phyloP scores from a whole-genome alignment of 2,329 filamentous ascomycete genomes.

The Fusarium euwallaceae region DNA sequence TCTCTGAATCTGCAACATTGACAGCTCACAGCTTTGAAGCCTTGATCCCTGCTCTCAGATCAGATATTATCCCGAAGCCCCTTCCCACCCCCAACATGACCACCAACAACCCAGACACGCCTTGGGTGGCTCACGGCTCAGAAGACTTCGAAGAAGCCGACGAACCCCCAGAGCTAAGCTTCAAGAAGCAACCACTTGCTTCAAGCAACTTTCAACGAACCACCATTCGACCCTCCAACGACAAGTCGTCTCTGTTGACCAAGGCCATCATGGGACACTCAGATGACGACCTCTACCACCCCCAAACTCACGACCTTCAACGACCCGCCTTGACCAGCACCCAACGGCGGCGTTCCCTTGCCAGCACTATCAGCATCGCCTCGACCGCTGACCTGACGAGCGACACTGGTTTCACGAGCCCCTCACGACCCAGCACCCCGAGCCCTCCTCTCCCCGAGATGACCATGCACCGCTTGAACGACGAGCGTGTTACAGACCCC shows the following conservation, averaged over 20 bases:
- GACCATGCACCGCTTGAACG: conserved; percentile 58
- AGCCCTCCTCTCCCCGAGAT: conserved; percentile 84
- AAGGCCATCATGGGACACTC: conserved; percentile 80
- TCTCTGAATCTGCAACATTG: conserved; percentile 15
- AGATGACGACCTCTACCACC: conserved; percentile 65
- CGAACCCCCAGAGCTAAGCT: conserved; percentile 81
- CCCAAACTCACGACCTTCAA: conserved; percentile 47
- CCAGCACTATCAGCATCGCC: conserved; percentile 82
- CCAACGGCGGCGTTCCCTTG: conserved; percentile 73
- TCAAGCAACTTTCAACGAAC: conserved; percentile 61
- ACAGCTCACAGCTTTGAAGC: conserved; percentile 1
- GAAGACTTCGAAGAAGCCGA: conserved; percentile 84
- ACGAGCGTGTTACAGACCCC: conserved; percentile 45
- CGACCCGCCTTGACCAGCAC: conserved; percentile 49
- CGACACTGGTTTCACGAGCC: conserved; percentile 91
- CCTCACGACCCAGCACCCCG: conserved; percentile 86
- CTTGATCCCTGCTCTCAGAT: conserved; percentile 29
- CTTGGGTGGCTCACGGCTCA: conserved; percentile 56
- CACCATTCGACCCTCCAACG: conserved; percentile 61
- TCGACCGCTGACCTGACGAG: conserved; percentile 95
- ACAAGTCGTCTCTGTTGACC: conserved; percentile 87
- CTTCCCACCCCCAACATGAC: conserved; percentile 52
- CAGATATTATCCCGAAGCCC: conserved; percentile 33
- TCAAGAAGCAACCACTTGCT: conserved; percentile 45
- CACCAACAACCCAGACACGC: conserved; percentile 45